Conservation (phyloP, 768 basidiomycete genomes). For the Polyporus arcularius region DNA sequence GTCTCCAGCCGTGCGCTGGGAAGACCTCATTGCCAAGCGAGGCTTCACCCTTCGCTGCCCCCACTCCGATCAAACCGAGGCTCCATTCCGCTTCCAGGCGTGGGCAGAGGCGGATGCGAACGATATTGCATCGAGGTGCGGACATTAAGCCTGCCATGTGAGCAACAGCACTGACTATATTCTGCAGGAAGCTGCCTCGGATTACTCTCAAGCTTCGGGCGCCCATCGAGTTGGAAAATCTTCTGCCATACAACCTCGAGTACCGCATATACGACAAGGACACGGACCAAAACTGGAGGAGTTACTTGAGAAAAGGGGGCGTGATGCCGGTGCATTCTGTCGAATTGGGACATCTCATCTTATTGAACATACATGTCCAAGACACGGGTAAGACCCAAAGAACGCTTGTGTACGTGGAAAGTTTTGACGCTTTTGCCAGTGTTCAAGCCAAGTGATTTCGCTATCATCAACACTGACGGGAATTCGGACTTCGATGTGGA, state of each 20-base stretch:
- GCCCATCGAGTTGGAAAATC: constrained; percentile 93
- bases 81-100: constrained; percentile 92
- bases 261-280: constrained; percentile 98
- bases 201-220: constrained; percentile 86
- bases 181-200: constrained; percentile 75
- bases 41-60: constrained; percentile 83
- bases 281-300: constrained; percentile 90
- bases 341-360: constrained; percentile 84
- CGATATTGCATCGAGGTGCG: constrained; percentile 58
- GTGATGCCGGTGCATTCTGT: constrained; percentile 97
- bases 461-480: constrained; percentile 94
- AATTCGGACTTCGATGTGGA: constrained; percentile 89
- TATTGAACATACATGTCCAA: constrained; percentile 88
- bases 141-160: background rate
- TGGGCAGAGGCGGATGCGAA: constrained; percentile 77
- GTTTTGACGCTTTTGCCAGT: constrained; percentile 43
- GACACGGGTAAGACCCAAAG: constrained; percentile 70
- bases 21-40: constrained; percentile 73
- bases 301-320: constrained; percentile 90
- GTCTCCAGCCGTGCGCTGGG: constrained; percentile 86
- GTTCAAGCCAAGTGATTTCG: constrained; percentile 93
- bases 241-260: constrained; percentile 90
- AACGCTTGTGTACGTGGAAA: background rate
- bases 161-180: background rate
- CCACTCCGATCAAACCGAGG: constrained; percentile 77